Evolutionary conservation across 2,329 filamentous ascomycete species (phyloP), one percentile per base, ranked within the genome.

Genomic region (Penicillium occitanis): DNA sequence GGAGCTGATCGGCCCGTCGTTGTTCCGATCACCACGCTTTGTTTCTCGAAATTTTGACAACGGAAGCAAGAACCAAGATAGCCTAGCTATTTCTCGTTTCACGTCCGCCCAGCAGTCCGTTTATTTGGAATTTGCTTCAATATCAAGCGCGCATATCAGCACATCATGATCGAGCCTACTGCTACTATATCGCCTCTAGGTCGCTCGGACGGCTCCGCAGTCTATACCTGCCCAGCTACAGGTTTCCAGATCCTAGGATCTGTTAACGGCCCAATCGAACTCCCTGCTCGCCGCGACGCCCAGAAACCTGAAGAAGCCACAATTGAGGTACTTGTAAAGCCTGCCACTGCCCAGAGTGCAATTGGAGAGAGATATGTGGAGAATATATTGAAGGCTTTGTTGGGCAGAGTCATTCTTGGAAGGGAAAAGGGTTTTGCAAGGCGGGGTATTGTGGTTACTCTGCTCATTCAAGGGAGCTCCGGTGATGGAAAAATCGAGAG

Each of bases 251-350:
- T 98, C 69, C 87, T 96, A 63, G 91, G 90, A 65, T 90, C 92
- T 14, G 92, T 96, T 70, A 98, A 97, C 79, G 95, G 94, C 0
- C 95, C 95, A 17, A 87, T 98, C 71, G 95, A 99, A 81, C 92
- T 94, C 17, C 88, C 78, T 14, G 78, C 89, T 71, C 87, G 93
- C 73, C 88, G 92, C 73, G 94, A 99, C 75, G 74, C 78, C 28
- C 92, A 98, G 77, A 87, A 95, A 70, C 91, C 95, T 7, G 93
- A 96, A 78, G 93, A 97, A 81, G 92, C 94, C 33, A 87, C 90
- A 60, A 84, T 99, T 70, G 95, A 98, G 79, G 91, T 99, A 66
- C 88, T 94, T 75, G 87, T 99, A 70, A 88, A 95, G 76, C 94
- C 94, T 59, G 90, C 91, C 42, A 88, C 90, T 69, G 93, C 93